These are phyloP conservation scores for Talaromyces marneffei DNA, from an alignment of 2,329 filamentous ascomycete species.

Conservation along the genomic window DNA sequence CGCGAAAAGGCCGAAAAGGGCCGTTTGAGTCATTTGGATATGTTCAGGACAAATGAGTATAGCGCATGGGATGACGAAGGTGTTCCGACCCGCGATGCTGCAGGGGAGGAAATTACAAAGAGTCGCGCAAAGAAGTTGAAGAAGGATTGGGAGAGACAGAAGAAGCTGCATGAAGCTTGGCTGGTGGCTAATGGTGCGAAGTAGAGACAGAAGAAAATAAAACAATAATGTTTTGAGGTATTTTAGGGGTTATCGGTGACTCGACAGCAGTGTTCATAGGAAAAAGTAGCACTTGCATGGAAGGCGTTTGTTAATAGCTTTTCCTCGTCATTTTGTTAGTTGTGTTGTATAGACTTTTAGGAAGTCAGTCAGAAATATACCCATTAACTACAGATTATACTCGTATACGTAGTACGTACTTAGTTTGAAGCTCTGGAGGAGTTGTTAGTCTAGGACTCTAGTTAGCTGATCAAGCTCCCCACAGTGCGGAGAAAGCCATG, in stretches of 20 bases:
- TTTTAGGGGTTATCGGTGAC: not conserved
- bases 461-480: not conserved
- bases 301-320: not conserved
- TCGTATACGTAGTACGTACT: not conserved
- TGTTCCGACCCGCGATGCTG: slow-evolving; percentile 68
- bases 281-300: not conserved
- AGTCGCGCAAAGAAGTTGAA: slow-evolving; percentile 71
- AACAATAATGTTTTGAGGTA: not conserved
- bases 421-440: not conserved
- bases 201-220: not conserved
- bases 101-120: slow-evolving; percentile 76
- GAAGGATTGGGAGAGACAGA: slow-evolving; percentile 88
- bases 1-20: slow-evolving; percentile 49
- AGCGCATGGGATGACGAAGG: slow-evolving; percentile 78
- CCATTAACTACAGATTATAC: too few relatives aligned
- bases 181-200: slow-evolving; percentile 16
- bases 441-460: too few relatives aligned
- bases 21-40: slow-evolving; percentile 51
- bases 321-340: not conserved
- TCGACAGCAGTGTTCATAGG: not conserved
- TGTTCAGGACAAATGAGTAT: slow-evolving; percentile 59
- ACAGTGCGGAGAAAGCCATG: slow-evolving; percentile 1
- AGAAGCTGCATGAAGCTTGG: slow-evolving; percentile 71
- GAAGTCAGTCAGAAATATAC: not conserved
- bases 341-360: not conserved